phyloP scores from a whole-genome alignment of 2,329 filamentous ascomycete species.

The Colletotrichum karsti region DNA sequence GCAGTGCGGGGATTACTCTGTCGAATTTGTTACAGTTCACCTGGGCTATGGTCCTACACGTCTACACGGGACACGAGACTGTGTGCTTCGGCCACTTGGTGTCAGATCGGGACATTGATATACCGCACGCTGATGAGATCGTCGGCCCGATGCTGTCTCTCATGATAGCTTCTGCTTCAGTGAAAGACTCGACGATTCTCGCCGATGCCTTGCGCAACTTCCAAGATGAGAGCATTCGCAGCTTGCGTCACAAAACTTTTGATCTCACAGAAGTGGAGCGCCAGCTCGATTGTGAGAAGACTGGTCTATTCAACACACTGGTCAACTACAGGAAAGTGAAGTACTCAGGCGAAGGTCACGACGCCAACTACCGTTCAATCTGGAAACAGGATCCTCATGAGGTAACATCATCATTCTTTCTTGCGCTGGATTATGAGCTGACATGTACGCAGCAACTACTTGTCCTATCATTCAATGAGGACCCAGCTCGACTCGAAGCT shows the following conservation, averaged over 20 bases:
- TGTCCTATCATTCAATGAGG: slow-evolving; percentile 10
- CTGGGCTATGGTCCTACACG: neutral
- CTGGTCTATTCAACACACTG: neutral
- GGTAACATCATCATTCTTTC: neutral
- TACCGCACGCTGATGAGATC: neutral
- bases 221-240: slow-evolving; percentile 4
- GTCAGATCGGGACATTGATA: slow-evolving; percentile 7
- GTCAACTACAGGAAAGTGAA: slow-evolving; percentile 12
- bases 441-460: neutral
- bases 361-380: neutral
- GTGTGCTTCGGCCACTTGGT: slow-evolving; percentile 9
- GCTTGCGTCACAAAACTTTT: slow-evolving; percentile 2
- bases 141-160: slow-evolving; percentile 7
- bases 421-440: neutral
- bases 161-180: neutral
- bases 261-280: slow-evolving; percentile 8
- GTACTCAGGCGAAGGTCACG: neutral
- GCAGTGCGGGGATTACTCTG: neutral
- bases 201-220: neutral
- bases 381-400: slow-evolving; percentile 26
- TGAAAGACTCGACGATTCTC: neutral
- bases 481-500: neutral
- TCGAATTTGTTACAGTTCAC: slow-evolving; percentile 11
- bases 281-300: neutral
- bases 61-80: neutral